Conservation (phyloP, 148 eudicot species). For the Cornus florida region DNA sequence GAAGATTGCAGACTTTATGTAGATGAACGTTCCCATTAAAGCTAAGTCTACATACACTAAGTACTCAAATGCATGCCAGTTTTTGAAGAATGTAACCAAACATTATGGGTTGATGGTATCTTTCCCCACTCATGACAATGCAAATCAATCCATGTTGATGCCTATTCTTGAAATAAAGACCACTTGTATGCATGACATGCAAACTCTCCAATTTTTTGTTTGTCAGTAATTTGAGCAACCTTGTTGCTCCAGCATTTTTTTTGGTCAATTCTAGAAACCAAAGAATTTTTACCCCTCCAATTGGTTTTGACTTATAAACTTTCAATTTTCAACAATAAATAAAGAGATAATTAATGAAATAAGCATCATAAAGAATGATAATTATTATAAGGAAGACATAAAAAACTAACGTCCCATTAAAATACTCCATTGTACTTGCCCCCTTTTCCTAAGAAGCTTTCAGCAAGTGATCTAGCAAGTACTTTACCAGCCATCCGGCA, state of each 20-base stretch:
- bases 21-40: too few species aligned
- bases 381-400: too few species aligned
- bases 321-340: too few species aligned
- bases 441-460: too few species aligned
- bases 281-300: too few species aligned
- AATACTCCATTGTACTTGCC: too few species aligned
- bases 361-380: too few species aligned
- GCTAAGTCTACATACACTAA: neutral
- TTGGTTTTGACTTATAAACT: neutral
- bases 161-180: neutral
- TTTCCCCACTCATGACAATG: neutral
- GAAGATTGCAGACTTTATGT: neutral
- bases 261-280: too few species aligned
- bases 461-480: too few species aligned
- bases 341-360: too few species aligned
- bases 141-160: slow-evolving; percentile 1
- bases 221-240: neutral
- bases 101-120: neutral
- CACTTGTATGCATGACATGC: neutral
- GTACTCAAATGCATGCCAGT: neutral
- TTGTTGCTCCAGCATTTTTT: neutral
- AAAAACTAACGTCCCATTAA: too few species aligned
- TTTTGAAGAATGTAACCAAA: neutral
- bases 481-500: neutral
- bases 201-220: neutral